phyloP scores from a whole-genome alignment of 2,329 filamentous ascomycete genomes.

The Rasamsonia emersonii region DNA sequence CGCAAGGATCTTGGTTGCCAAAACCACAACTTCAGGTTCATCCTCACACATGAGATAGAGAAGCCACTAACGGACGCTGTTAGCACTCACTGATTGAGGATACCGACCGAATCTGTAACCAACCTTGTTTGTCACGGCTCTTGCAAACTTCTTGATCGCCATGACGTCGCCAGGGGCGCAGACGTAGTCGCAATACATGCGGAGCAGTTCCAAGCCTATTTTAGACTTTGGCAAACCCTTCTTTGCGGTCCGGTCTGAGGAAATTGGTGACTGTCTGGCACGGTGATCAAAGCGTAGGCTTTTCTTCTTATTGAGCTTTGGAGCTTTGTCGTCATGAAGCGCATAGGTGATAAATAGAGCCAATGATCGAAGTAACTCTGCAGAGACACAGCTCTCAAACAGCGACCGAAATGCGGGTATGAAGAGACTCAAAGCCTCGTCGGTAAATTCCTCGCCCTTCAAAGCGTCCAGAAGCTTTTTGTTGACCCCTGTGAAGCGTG shows the following conservation, averaged over 20 bases:
- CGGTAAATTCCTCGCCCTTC: slow-evolving; percentile 70
- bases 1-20: slow-evolving; percentile 74
- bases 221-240: slow-evolving; percentile 52
- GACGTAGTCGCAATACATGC: slow-evolving; percentile 67
- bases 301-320: slow-evolving; percentile 39
- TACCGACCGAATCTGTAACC: slow-evolving; percentile 18
- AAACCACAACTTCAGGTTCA: slow-evolving; percentile 71
- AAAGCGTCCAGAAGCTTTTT: slow-evolving; percentile 84
- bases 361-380: slow-evolving; percentile 76
- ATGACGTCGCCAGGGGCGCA: slow-evolving; percentile 61
- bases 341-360: slow-evolving; percentile 91
- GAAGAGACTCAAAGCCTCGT: slow-evolving; percentile 66
- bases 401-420: slow-evolving; percentile 70
- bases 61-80: slow-evolving; percentile 57
- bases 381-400: slow-evolving; percentile 69
- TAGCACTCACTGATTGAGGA: slow-evolving; percentile 1
- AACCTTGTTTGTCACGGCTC: slow-evolving; percentile 91
- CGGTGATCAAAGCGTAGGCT: slow-evolving; percentile 29
- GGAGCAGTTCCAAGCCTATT: slow-evolving; percentile 65
- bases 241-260: slow-evolving; percentile 22
- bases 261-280: slow-evolving; percentile 19
- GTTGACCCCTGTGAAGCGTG: slow-evolving; percentile 58
- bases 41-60: slow-evolving; percentile 83
- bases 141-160: slow-evolving; percentile 78
- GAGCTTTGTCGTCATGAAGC: slow-evolving; percentile 56